Conservation (phyloP, 306 rosid species). For the Pyrus pyrifolia region DNA sequence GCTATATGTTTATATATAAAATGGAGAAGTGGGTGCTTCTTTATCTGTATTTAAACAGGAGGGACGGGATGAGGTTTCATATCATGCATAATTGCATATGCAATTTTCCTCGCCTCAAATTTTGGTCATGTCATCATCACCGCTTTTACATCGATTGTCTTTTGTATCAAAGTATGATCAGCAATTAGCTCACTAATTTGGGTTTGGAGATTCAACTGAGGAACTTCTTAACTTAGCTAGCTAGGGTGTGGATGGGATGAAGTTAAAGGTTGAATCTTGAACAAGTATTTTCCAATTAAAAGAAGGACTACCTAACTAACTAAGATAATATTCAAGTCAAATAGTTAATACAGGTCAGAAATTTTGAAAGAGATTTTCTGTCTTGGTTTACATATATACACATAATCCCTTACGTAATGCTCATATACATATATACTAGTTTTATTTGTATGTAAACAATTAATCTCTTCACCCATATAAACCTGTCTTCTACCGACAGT, state of each 20-base stretch:
- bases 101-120: background rate
- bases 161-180: background rate
- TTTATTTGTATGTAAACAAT: background rate
- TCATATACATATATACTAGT: background rate
- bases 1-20: background rate
- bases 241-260: background rate
- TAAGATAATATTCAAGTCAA: background rate
- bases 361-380: background rate
- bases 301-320: background rate
- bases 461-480: no score
- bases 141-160: background rate
- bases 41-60: no score
- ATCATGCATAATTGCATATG: background rate
- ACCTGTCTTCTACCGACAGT: no score
- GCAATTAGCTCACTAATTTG: background rate
- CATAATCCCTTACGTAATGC: background rate
- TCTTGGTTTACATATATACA: background rate
- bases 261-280: constrained; percentile 11
- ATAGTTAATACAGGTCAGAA: background rate
- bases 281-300: constrained; percentile 1
- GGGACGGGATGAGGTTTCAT: no score
- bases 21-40: no score
- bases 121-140: background rate
- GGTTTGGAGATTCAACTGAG: background rate
- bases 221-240: background rate